phyloP scores from a whole-genome alignment of 805 yeast genomes.

The Torulaspora microellipsoides region DNA sequence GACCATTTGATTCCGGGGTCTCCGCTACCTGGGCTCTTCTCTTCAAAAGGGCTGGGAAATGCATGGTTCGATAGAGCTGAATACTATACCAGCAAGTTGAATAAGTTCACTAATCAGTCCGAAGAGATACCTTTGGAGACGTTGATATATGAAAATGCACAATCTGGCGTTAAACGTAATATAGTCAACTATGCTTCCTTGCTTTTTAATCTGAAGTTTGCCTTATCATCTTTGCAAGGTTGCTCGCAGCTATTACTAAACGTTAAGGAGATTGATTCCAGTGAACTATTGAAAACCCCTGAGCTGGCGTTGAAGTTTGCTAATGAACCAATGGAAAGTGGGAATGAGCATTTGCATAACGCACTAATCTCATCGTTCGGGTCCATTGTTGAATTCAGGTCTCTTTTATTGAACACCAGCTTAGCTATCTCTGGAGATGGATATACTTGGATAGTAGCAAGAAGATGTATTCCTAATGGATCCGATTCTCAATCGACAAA shows the following conservation, averaged over 20 bases:
- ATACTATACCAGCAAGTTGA: constrained; percentile 38
- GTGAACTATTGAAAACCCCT: constrained; percentile 45
- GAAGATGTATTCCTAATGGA: constrained; percentile 21
- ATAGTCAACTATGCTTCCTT: constrained; percentile 40
- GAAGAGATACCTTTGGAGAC: constrained; percentile 26
- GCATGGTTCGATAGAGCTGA: constrained; percentile 48
- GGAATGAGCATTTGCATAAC: constrained; percentile 35
- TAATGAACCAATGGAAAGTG: constrained; percentile 33
- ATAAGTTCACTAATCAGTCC: constrained; percentile 29
- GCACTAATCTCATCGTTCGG: constrained; percentile 67
- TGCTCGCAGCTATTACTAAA: constrained; percentile 15
- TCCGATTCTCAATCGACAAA: constrained; percentile 10
- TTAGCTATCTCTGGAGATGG: constrained; percentile 82
- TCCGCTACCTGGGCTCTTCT: constrained; percentile 49
- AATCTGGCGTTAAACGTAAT: constrained; percentile 30
- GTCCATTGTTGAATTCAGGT: constrained; percentile 67
- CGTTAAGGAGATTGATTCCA: constrained; percentile 19
- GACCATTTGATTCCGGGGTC: constrained; percentile 26
- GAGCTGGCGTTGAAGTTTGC: constrained; percentile 26
- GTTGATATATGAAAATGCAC: constrained; percentile 29
- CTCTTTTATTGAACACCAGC: constrained; percentile 65
- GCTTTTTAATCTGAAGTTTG: constrained; percentile 37
- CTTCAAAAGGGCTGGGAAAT: constrained; percentile 44
- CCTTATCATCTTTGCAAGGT: constrained; percentile 35
- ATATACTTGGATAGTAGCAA: constrained; percentile 80